Evolutionary conservation across 176 grass and related monocot genomes (phyloP), one percentile per base, ranked within the genome.

Genomic region (Dendrocalamus sinicus): DNA sequence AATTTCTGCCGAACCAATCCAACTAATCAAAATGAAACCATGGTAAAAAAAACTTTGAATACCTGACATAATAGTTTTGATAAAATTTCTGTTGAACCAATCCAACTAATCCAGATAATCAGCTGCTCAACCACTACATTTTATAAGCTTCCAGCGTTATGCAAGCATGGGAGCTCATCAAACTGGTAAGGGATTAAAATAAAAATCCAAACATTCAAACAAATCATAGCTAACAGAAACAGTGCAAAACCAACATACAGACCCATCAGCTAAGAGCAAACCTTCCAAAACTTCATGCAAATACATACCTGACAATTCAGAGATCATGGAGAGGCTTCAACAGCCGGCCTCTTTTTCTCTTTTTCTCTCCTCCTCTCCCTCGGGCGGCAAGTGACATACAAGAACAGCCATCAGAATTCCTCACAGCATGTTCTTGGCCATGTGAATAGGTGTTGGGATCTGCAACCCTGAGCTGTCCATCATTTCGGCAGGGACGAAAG

Each of bases 401-500:
- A 55, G 62, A 59, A 58, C 59, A 59, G 67, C 40, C 50, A 52
- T 19, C 80, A 26, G 77, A 81, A 75, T 58, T 63, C 15, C 61
- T 88, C 70, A 70, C 28, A 15, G 54, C 85, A 75, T 70, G 41
- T 85, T 60, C 63, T 11, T 62, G 76, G 51, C 73, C 79, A 87
- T 79, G 80, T 61, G 73, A 87, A 74, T 9, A 26, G 50, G 67
- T 14, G 16, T 20, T 77, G 54, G 73, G 79, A 74, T 55, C 73
- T 65, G 76, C 76, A 64, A 28, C 66, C 54, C 57, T 64, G 80
- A 78, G 73, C 81, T 75, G 51, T 68, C 67, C 70, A 84, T 84
- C 55, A 85, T 88, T 91, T 88, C 81, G 76, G 54, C 23, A 61
- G 76, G 81, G 70, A 91, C 37, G 89, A 45, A 88, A 88, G 90